These are phyloP conservation scores for Lentinula lateritia DNA, from an alignment of 768 basidiomycete genomes.

Conservation along the genomic window DNA sequence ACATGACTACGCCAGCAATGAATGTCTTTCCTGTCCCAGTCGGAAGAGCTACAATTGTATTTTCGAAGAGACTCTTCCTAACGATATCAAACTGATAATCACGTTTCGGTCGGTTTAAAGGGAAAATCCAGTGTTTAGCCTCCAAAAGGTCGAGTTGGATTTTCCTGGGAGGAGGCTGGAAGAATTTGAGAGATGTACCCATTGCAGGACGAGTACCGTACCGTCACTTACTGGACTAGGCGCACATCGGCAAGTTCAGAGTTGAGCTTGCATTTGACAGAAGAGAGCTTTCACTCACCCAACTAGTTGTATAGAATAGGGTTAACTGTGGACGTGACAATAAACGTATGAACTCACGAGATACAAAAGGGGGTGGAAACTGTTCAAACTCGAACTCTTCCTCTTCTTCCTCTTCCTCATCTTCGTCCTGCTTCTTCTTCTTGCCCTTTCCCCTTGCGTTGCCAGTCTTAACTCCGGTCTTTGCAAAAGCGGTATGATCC, in stretches of 20 bases:
- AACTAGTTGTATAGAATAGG: background rate
- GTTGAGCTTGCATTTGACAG: background rate
- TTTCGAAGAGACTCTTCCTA: conserved; percentile 79
- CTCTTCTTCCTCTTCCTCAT: conserved; percentile 52
- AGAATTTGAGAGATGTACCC: background rate
- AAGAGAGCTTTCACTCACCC: background rate
- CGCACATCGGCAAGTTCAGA: background rate
- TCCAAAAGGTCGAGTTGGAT: conserved; percentile 71
- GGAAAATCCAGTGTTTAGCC: conserved; percentile 86
- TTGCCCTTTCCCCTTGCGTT: conserved; percentile 54
- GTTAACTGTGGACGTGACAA: background rate
- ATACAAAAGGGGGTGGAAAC: conserved; percentile 74
- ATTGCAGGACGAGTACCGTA: background rate
- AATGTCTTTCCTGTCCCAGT: conserved; percentile 98
- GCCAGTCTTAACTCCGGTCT: conserved; percentile 60
- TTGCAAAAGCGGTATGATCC: conserved; percentile 88
- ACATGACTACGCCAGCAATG: conserved; percentile 94
- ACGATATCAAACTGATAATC: conserved; percentile 96
- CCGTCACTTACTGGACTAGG: conserved; percentile 25
- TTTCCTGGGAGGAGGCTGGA: conserved; percentile 73
- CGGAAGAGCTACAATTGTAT: conserved; percentile 89
- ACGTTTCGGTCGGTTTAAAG: conserved; percentile 80
- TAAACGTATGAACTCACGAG: conserved; percentile 40
- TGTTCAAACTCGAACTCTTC: conserved; percentile 72
- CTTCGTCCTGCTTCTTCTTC: conserved; percentile 23